phyloP scores from a whole-genome alignment of 2,329 filamentous ascomycete species.

The Sporothrix humicola region DNA sequence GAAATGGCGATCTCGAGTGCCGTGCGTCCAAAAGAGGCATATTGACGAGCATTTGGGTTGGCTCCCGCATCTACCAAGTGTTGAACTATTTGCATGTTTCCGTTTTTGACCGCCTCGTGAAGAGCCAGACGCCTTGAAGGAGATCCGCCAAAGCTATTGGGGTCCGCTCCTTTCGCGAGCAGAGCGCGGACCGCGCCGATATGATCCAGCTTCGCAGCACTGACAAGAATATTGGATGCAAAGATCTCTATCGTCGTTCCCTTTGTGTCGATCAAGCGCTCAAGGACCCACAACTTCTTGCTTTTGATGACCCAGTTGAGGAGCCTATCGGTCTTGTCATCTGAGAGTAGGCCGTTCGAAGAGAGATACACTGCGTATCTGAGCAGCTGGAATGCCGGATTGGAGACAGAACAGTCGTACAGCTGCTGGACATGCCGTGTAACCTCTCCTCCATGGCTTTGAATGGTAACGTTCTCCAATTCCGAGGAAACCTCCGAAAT shows the following conservation, averaged over 20 bases:
- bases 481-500: not conserved
- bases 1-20: not conserved
- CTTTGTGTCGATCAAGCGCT: constrained; percentile 1
- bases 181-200: constrained; percentile 15
- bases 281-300: constrained; percentile 5
- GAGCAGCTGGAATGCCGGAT: not conserved
- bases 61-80: constrained; percentile 2
- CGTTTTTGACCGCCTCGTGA: not conserved
- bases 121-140: not conserved
- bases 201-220: not conserved
- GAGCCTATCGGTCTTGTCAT: not conserved
- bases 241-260: constrained; percentile 3
- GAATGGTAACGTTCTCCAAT: not conserved
- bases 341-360: constrained; percentile 9
- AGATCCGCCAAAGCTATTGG: not conserved
- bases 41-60: not conserved
- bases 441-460: not conserved
- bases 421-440: not conserved
- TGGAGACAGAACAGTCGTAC: not conserved
- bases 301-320: constrained; percentile 11
- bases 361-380: constrained; percentile 12
- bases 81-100: not conserved
- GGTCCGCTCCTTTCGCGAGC: not conserved
- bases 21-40: not conserved
- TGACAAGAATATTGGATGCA: constrained; percentile 9